These are phyloP conservation scores for Balakata baccata DNA, from an alignment of 345 rosid species.

Conservation along the genomic window DNA sequence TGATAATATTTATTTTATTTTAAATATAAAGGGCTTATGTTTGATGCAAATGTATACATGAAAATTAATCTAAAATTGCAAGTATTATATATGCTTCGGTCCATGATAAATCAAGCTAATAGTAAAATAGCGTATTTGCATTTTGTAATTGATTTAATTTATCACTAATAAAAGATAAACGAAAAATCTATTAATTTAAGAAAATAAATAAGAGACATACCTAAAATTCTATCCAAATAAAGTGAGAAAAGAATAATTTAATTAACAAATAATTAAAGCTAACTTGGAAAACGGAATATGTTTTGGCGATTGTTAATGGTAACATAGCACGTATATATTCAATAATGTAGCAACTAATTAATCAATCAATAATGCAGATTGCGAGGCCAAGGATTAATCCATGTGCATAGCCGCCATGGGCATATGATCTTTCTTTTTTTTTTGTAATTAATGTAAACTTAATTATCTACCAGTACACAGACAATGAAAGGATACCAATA, in stretches of 20 bases:
- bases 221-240: too few species aligned
- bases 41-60: too few species aligned
- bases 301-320: not conserved
- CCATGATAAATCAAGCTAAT: too few species aligned
- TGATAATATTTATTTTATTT: not conserved
- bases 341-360: slow-evolving; percentile 9
- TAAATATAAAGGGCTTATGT: not conserved
- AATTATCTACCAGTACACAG: not conserved
- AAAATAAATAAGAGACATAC: not conserved
- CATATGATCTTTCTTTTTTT: slow-evolving; percentile 8
- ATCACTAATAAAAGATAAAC: too few species aligned
- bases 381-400: slow-evolving; percentile 24
- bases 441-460: not conserved
- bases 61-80: too few species aligned
- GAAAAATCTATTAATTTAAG: too few species aligned
- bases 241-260: too few species aligned
- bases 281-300: not conserved
- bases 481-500: slow-evolving; percentile 3
- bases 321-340: slow-evolving; percentile 8
- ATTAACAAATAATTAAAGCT: not conserved
- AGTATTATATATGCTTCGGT: too few species aligned
- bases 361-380: slow-evolving; percentile 11
- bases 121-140: too few species aligned
- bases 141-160: too few species aligned
- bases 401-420: slow-evolving; percentile 32